Evolutionary conservation across 2,329 filamentous ascomycete species (phyloP).

Genomic region (Fusarium foetens): DNA sequence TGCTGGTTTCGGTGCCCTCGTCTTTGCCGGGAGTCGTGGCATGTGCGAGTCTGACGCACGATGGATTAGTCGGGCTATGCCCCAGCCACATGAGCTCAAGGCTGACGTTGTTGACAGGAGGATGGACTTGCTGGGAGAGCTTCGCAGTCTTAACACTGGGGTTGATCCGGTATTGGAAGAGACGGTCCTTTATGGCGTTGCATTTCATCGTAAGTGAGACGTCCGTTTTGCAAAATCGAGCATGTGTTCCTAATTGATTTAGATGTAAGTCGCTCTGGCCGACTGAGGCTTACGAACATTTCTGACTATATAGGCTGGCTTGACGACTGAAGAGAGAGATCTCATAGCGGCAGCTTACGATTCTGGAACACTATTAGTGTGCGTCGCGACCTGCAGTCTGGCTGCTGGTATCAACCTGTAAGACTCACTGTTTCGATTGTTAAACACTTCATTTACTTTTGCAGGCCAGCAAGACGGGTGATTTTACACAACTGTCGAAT

Average conservation of each 20-base stretch:
- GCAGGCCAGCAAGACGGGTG: constrained; percentile 72
- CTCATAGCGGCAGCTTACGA: constrained; percentile 78
- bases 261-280: constrained; percentile 52
- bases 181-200: constrained; percentile 73
- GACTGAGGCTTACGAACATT: background rate
- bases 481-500: constrained; percentile 80
- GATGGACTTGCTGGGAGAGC: constrained; percentile 71
- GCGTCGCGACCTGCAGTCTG: constrained; percentile 81
- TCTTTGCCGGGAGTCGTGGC: constrained; percentile 77
- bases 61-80: constrained; percentile 74
- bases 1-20: constrained; percentile 75
- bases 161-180: constrained; percentile 73
- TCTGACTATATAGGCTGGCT: constrained; percentile 62
- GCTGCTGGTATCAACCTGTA: constrained; percentile 83
- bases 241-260: constrained; percentile 8
- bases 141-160: constrained; percentile 73
- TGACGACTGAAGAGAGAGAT: constrained; percentile 80
- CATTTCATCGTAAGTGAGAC: constrained; percentile 70
- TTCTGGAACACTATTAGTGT: constrained; percentile 71
- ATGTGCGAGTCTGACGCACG: constrained; percentile 75
- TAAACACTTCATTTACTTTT: constrained; percentile 13
- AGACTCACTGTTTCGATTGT: constrained; percentile 11
- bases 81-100: constrained; percentile 58
- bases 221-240: background rate
- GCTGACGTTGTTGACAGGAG: constrained; percentile 65